Percentiles rank a stretch among this genome's conserved stretches.
phyloP scores from a whole-genome alignment of 768 basidiomycete genomes.

The Neoboletus subvelutipes region DNA sequence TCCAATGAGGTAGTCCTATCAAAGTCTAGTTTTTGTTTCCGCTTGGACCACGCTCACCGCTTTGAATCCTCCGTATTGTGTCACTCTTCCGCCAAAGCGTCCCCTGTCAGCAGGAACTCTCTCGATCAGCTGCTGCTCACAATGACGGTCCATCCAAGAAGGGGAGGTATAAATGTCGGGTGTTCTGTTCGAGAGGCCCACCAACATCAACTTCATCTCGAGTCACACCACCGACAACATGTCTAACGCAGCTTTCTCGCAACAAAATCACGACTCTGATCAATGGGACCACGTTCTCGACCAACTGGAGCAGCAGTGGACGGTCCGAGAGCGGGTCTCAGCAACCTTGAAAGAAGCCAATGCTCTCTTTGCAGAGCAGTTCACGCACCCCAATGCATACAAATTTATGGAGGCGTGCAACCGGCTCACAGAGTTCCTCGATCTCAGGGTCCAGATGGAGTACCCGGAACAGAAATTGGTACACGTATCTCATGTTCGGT shows the following conservation, averaged over 20 bases:
- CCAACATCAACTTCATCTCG: neutral
- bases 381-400: slow-evolving; percentile 11
- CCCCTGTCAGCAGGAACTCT: neutral
- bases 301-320: neutral
- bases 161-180: slow-evolving; percentile 10
- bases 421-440: slow-evolving; percentile 12
- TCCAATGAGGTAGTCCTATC: neutral
- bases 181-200: neutral
- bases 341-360: slow-evolving; percentile 9
- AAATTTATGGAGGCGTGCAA: slow-evolving; percentile 11
- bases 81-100: slow-evolving; percentile 1
- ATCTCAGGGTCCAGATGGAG: neutral
- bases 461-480: slow-evolving; percentile 16
- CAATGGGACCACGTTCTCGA: slow-evolving; percentile 1
- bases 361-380: slow-evolving; percentile 16
- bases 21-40: slow-evolving; percentile 5
- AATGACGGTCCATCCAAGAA: neutral
- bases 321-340: slow-evolving; percentile 1
- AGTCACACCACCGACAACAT: neutral
- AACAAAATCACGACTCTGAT: neutral
- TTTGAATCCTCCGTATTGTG: neutral
- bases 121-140: neutral
- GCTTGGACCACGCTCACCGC: slow-evolving; percentile 5
- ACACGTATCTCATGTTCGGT: neutral
- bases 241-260: slow-evolving; percentile 1